Base-by-base conservation (phyloP, 768 basidiomycete species). In the Tylopilus vinaceipallidus region DNA sequence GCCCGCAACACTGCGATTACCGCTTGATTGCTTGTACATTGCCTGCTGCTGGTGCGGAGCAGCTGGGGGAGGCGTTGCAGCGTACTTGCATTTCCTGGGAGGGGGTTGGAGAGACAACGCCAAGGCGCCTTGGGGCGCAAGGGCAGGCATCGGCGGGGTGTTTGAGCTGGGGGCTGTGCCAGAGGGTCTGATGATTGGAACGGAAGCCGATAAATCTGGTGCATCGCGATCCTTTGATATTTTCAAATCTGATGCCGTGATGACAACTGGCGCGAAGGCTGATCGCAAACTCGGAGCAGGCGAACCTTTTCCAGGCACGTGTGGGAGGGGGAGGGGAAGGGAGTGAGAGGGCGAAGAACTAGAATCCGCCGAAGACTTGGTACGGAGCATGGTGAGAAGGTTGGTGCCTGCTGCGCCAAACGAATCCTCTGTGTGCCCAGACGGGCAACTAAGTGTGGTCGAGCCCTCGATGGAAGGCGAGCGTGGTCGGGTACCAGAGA, bases 351-450 rank as follows among this genome's bases (percentile, higher is more conserved):
- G 66, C 9, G 61, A 61, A 30, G 50, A 53, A 19, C 47, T 39
- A 32, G 57, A 55, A 32, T 67, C 67, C 16, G 50, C 42, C 19
- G 71, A 63, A 36, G 74, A 69, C 53, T 66, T 74, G 20, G 73
- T 68, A 33, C 78, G 71, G 40, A 79, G 64, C 73, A 78, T 79
- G 52, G 71, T 73, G 35, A 84, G 65, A 30, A 86, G 68, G 56
- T 74, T 82, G 33, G 67, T 78, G 9, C 82, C 81, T 55, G 72
- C 79, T 32, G 74, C 74, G 22, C 74, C 71, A 50, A 85, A 84
- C 10, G 83, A 83, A 14, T 82, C 82, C 45, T 82, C 73, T n/a
- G 60, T 41, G 27, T 63, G 56, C 13, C 62, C 67, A 69, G 29
- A 76, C 68, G 47, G 78, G 74, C 40, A 42, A 12, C 45, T 12